Conservation (phyloP, 2,329 filamentous ascomycete genomes). For the Dothideomycetidae sp. region DNA sequence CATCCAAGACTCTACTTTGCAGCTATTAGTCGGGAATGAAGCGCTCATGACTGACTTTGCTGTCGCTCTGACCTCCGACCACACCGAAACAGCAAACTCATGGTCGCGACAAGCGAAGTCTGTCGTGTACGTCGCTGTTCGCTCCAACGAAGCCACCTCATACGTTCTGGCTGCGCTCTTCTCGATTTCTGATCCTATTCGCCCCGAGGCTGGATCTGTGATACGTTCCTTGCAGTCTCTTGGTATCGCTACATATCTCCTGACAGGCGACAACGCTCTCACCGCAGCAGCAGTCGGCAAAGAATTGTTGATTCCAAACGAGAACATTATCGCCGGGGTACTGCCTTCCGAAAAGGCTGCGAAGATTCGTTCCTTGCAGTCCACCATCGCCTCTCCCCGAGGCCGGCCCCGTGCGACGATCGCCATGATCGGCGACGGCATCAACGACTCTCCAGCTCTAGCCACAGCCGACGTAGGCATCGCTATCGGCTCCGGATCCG, state of each 20-base stretch:
- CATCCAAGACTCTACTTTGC: conserved; percentile 13
- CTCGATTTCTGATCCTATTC: conserved; percentile 67
- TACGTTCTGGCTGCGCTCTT: conserved; percentile 48
- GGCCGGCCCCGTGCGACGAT: conserved; percentile 41
- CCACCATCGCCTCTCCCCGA: conserved; percentile 11
- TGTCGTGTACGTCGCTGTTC: conserved; percentile 26
- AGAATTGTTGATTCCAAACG: conserved; percentile 55
- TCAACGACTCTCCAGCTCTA: conserved; percentile 73
- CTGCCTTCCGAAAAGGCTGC: conserved; percentile 70
- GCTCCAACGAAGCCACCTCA: conserved; percentile 5
- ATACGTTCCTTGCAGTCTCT: conserved; percentile 43
- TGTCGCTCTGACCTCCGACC: conserved; percentile 18
- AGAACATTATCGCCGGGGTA: conserved; percentile 74
- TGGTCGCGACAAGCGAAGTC: conserved; percentile 32
- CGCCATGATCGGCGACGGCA: conserved; percentile 76
- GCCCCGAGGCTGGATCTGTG: conserved; percentile 46
- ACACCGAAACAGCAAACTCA: conserved; percentile 17
- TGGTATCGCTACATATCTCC: conserved; percentile 73
- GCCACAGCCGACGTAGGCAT: conserved; percentile 72
- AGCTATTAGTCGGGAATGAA: conserved; percentile 59
- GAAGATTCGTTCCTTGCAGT: conserved; percentile 43
- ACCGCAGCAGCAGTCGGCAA: conserved; percentile 67
- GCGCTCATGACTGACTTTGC: conserved; percentile 40
- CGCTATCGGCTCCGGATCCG: conserved; percentile 64
- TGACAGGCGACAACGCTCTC: conserved; percentile 79